Evolutionary conservation across 2,329 filamentous ascomycete species (phyloP).

Genomic region (Tolypocladium cylindrosporum): DNA sequence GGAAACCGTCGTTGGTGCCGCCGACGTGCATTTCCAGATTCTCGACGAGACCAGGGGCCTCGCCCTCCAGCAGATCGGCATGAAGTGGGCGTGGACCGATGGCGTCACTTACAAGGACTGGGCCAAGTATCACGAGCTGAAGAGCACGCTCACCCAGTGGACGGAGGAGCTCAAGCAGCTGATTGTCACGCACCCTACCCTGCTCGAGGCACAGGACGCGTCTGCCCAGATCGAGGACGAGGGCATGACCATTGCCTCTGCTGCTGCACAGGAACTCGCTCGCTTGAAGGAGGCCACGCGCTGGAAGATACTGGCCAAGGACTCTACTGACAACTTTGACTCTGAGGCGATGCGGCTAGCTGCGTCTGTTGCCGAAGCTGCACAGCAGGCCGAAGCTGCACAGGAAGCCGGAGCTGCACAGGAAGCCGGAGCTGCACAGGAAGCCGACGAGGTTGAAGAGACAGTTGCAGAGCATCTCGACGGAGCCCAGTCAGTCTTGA

Average conservation of each 20-base stretch:
- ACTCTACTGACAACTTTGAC: constrained; percentile 71
- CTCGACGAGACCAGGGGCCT: constrained; percentile 75
- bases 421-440: constrained; percentile 4
- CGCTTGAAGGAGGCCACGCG: constrained; percentile 73
- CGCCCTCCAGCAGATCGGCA: constrained; percentile 82
- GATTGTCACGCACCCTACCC: constrained; percentile 61
- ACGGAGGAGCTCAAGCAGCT: constrained; percentile 69
- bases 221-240: constrained; percentile 62
- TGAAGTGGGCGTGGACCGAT: constrained; percentile 93
- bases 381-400: constrained; percentile 18
- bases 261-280: constrained; percentile 69
- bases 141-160: constrained; percentile 75
- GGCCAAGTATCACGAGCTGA: constrained; percentile 87
- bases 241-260: constrained; percentile 71
- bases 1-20: constrained; percentile 57
- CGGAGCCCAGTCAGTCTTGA: constrained; percentile 6
- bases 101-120: constrained; percentile 95
- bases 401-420: constrained; percentile 18
- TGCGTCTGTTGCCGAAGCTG: constrained; percentile 26
- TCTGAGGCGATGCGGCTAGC: constrained; percentile 52
- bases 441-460: constrained; percentile 10
- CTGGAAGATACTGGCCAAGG: constrained; percentile 71
- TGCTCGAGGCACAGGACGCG: constrained; percentile 57
- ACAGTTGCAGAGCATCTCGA: constrained; percentile 10
- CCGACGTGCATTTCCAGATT: constrained; percentile 73